Percentiles rank a stretch among this genome's conserved stretches.
phyloP scores from a whole-genome alignment of 169 alveolate genomes.

The Plasmodium knowlesi region DNA sequence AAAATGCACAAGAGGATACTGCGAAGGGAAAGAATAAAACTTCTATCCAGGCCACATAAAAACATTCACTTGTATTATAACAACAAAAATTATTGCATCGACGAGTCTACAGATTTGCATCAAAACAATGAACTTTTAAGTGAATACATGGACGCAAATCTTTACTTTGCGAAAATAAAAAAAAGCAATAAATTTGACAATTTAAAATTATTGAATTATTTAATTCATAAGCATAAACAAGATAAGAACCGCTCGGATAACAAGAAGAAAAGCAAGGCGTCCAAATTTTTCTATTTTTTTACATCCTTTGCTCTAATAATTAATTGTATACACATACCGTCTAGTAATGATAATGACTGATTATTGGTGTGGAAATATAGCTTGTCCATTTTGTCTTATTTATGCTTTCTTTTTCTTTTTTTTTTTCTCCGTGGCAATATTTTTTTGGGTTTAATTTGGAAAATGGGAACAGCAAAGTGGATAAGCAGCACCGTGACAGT shows the following conservation, averaged over 20 bases:
- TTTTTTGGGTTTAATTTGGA: not conserved
- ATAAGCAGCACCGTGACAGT: not conserved
- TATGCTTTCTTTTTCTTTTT: not conserved
- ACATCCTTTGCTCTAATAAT: conserved; percentile 68
- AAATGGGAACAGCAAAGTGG: not conserved
- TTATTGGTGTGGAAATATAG: not conserved
- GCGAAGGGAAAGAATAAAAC: conserved; percentile 33
- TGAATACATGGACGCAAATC: not conserved
- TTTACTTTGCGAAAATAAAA: not conserved
- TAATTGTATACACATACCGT: conserved; percentile 69
- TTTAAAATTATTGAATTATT: conserved; percentile 33
- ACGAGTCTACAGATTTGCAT: not conserved
- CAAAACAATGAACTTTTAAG: not conserved
- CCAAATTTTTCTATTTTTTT: conserved; percentile 58
- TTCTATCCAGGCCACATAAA: conserved; percentile 5
- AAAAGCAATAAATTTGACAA: conserved; percentile 15
- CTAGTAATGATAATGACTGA: conserved; percentile 69
- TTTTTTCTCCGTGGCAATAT: not conserved
- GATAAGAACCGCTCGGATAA: conserved; percentile 29
- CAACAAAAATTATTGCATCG: conserved; percentile 10
- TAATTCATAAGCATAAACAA: conserved; percentile 54
- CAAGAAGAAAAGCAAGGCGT: conserved; percentile 64
- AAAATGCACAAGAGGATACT: conserved; percentile 16
- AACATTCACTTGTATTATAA: conserved; percentile 40
- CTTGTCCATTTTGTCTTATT: not conserved